Evolutionary conservation across 257 asterid species (phyloP).

Genomic region (Jacaranda copaia): DNA sequence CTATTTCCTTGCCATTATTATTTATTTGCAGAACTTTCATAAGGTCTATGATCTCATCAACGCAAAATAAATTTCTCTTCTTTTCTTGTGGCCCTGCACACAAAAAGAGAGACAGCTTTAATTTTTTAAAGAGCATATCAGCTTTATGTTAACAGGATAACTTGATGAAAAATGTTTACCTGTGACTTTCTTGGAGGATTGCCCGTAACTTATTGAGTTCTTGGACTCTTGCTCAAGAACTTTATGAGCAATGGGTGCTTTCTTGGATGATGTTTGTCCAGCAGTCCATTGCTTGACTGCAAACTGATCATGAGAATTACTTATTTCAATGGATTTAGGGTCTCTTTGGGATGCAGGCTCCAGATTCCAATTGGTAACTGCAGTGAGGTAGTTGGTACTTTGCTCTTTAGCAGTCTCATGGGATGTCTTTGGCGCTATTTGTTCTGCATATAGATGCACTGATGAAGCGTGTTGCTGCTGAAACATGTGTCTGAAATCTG

Average conservation of each 20-base stretch:
- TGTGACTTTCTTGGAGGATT: slow-evolving; percentile 45
- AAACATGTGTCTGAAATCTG: slow-evolving; percentile 36
- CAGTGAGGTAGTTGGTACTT: slow-evolving; percentile 37
- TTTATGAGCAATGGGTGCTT: slow-evolving; percentile 40
- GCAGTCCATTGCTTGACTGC: slow-evolving; percentile 38
- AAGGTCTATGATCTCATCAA: slow-evolving; percentile 53
- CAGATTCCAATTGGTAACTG: slow-evolving; percentile 44
- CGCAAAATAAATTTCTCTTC: slow-evolving; percentile 30
- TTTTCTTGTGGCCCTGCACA: slow-evolving; percentile 60
- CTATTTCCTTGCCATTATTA: slow-evolving; percentile 39
- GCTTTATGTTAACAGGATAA: slow-evolving; percentile 25
- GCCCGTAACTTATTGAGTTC: slow-evolving; percentile 18
- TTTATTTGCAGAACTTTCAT: slow-evolving; percentile 55
- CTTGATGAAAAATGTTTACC: slow-evolving; percentile 50
- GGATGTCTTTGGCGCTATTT: slow-evolving; percentile 40
- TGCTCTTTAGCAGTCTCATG: slow-evolving; percentile 40
- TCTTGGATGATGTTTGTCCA: slow-evolving; percentile 46
- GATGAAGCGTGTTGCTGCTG: slow-evolving; percentile 36
- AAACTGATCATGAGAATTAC: slow-evolving; percentile 41
- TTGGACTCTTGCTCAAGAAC: slow-evolving; percentile 44
- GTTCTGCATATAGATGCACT: slow-evolving; percentile 42
- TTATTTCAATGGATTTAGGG: slow-evolving; percentile 36
- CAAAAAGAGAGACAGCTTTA: slow-evolving; percentile 5
- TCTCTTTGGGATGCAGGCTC: slow-evolving; percentile 40
- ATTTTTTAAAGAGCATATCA: slow-evolving; percentile 25